These are phyloP conservation scores for Lachancea quebecensis DNA, from an alignment of 805 yeast species.

Conservation along the genomic window DNA sequence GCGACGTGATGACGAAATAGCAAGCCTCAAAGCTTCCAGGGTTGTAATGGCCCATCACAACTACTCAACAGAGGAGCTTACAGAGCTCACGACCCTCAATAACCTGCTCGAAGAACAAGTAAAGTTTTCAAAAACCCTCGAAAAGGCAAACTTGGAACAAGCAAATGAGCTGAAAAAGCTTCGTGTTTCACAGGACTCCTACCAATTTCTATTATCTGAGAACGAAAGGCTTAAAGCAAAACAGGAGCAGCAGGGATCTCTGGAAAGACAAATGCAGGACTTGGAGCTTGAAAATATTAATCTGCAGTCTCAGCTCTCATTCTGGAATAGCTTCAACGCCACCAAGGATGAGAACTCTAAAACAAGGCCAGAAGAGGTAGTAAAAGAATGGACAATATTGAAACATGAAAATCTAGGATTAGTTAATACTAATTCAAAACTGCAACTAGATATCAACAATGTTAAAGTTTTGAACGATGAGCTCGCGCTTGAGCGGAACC, in stretches of 20 bases:
- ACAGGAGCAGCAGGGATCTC: constrained; percentile 36
- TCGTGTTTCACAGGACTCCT: constrained; percentile 27
- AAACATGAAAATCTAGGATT: constrained; percentile 36
- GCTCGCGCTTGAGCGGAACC: constrained; percentile 36
- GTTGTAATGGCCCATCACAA: constrained; percentile 32
- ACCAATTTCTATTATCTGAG: constrained; percentile 22
- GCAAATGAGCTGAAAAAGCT: constrained; percentile 44
- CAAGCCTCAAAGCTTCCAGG: constrained; percentile 28
- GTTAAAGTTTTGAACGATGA: constrained; percentile 29
- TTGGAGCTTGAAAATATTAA: constrained; percentile 45
- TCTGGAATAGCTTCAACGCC: constrained; percentile 39
- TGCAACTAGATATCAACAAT: constrained; percentile 20
- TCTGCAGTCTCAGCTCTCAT: constrained; percentile 41
- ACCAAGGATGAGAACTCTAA: constrained; percentile 21
- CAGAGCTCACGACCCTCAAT: constrained; percentile 31
- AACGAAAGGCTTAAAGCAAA: constrained; percentile 33
- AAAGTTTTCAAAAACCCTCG: constrained; percentile 40
- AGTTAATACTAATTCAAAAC: constrained; percentile 27
- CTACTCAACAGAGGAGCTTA: constrained; percentile 29
- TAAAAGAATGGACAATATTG: constrained; percentile 35
- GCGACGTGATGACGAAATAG: constrained; percentile 24
- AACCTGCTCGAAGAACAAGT: constrained; percentile 38
- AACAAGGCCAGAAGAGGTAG: constrained; percentile 29
- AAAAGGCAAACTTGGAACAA: constrained; percentile 46
- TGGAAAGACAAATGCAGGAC: constrained; percentile 41